Evolutionary conservation across 2,329 filamentous ascomycete genomes (phyloP).

Genomic region (Talaromyces sp.): DNA sequence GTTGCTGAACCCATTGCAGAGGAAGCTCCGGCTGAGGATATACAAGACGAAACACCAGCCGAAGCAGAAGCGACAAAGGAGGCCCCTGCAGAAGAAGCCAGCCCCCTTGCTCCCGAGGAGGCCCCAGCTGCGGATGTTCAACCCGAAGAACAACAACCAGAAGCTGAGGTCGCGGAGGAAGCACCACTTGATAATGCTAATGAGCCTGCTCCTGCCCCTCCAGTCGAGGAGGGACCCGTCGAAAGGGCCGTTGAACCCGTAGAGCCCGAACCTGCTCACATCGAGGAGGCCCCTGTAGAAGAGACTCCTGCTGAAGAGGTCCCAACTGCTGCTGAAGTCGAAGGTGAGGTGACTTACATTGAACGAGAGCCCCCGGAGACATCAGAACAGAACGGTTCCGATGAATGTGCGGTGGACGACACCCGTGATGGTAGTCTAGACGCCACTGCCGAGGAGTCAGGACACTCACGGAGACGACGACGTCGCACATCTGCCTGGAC

Average conservation of each 20-base stretch:
- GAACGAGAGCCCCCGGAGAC: conserved; percentile 9
- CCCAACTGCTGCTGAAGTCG: conserved; percentile 10
- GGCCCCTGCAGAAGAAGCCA: conserved; percentile 12
- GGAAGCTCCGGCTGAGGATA: background rate
- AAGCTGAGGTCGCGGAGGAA: conserved; percentile 16
- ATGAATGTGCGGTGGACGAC: conserved; percentile 14
- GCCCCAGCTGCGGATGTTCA: conserved; percentile 14
- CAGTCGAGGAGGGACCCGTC: conserved; percentile 11
- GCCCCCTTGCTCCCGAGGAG: conserved; percentile 13
- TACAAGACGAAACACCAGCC: conserved; percentile 11
- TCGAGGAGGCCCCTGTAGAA: conserved; percentile 16
- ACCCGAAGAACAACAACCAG: conserved; percentile 4
- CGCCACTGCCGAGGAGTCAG: conserved; percentile 8
- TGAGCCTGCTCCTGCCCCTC: conserved; percentile 14
- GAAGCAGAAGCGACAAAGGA: conserved; percentile 18
- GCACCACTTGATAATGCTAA: conserved; percentile 9
- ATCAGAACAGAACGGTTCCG: background rate
- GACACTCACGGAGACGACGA: conserved; percentile 26
- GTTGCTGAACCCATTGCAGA: conserved; percentile 16
- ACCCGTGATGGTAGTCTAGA: conserved; percentile 9
- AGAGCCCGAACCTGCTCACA: conserved; percentile 1
- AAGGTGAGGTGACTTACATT: conserved; percentile 4
- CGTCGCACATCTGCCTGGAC: conserved; percentile 24
- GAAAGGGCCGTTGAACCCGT: background rate
- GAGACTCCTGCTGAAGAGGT: conserved; percentile 9